Percentiles rank a stretch among this genome's conserved stretches.
These are phyloP conservation scores for Verticillium alfalfae DNA, from an alignment of 2,329 filamentous ascomycete genomes.

Conservation along the genomic window DNA sequence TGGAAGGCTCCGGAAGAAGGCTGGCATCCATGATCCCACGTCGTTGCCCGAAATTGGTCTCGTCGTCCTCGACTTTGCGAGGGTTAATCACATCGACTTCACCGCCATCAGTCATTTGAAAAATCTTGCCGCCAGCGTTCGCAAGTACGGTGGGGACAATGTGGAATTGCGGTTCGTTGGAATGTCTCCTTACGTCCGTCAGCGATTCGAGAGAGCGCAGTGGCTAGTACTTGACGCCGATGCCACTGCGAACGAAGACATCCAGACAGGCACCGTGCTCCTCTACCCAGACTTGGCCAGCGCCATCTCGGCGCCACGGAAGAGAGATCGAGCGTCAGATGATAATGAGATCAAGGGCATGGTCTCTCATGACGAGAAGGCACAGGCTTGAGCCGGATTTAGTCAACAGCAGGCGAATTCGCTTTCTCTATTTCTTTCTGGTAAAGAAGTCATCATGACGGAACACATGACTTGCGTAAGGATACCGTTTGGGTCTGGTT, in stretches of 20 bases:
- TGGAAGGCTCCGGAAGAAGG: conserved; percentile 32
- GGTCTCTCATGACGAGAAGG: not conserved
- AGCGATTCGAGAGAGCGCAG: conserved; percentile 29
- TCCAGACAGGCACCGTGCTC: not conserved
- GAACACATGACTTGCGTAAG: no score
- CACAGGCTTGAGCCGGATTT: not conserved
- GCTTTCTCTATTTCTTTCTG: no score
- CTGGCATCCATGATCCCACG: conserved; percentile 25
- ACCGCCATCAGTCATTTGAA: conserved; percentile 44
- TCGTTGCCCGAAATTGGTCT: conserved; percentile 32
- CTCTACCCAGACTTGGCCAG: not conserved
- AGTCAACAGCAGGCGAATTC: no score
- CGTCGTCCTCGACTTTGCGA: conserved; percentile 46
- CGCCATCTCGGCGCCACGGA: not conserved
- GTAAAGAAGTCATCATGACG: no score
- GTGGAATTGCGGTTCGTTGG: conserved; percentile 43
- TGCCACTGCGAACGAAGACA: not conserved
- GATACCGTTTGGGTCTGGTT: no score
- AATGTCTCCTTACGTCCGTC: conserved; percentile 33
- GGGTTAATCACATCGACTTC: conserved; percentile 46
- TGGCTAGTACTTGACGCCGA: conserved; percentile 18
- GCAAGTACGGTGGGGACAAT: conserved; percentile 39
- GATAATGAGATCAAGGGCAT: not conserved
- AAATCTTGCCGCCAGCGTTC: conserved; percentile 41
- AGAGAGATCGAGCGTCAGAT: not conserved